Conservation (phyloP, 139 green algal species). For the Chlorella sorokiniana region DNA sequence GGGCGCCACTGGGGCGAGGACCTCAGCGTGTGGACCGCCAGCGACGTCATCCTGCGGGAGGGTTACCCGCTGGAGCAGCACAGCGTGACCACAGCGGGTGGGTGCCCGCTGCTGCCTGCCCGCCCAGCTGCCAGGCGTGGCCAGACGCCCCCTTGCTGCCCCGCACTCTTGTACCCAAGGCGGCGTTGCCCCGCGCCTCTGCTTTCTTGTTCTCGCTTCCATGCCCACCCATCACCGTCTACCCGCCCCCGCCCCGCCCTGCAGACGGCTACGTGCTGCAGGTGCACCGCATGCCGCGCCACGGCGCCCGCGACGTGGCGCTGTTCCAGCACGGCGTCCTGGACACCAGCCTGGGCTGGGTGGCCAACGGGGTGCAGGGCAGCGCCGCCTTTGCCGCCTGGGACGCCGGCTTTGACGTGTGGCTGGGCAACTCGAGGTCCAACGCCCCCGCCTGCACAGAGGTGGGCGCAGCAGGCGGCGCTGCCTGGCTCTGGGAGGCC, state of each 20-base stretch:
- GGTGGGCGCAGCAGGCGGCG: not conserved
- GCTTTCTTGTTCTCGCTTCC: not conserved
- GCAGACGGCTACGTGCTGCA: constrained; percentile 84
- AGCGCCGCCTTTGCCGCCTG: constrained; percentile 90
- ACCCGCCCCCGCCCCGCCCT: constrained; percentile 46
- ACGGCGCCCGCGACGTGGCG: constrained; percentile 58
- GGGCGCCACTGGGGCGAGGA: constrained; percentile 39
- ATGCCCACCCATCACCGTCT: not conserved
- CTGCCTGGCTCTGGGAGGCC: no score
- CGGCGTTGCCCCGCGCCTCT: no score
- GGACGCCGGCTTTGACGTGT: constrained; percentile 93
- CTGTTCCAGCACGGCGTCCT: constrained; percentile 94
- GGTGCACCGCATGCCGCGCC: constrained; percentile 85
- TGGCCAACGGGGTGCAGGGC: constrained; percentile 76
- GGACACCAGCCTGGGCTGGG: constrained; percentile 92
- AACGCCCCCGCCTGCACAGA: constrained; percentile 80
- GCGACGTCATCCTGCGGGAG: constrained; percentile 54
- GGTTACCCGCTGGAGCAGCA: constrained; percentile 80
- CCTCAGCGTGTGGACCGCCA: constrained; percentile 45
- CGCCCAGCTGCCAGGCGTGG: not conserved
- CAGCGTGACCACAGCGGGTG: constrained; percentile 74
- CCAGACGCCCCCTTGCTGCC: no score
- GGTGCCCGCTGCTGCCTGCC: constrained; percentile 39
- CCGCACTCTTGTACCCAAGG: no score
- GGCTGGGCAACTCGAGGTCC: constrained; percentile 86